These are phyloP conservation scores for Malassezia sympodialis DNA, from an alignment of 1,284 basidiomycete genomes.

Conservation along the genomic window DNA sequence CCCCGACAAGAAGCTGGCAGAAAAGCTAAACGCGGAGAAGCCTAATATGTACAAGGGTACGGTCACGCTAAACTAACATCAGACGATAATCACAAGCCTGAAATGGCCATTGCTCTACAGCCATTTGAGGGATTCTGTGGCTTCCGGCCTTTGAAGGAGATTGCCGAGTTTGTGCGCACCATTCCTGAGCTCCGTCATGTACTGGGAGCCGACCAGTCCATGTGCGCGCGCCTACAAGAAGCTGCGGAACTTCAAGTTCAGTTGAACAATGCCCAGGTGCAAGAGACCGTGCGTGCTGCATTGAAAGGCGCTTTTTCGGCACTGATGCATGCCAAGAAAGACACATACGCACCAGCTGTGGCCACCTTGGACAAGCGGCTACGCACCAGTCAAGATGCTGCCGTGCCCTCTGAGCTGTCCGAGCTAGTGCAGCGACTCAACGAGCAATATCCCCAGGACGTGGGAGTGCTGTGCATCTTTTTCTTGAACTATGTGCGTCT, in stretches of 20 bases:
- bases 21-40: constrained; percentile 62
- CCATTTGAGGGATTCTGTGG: constrained; percentile 84
- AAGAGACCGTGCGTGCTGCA: background rate
- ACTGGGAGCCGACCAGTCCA: constrained; percentile 13
- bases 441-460: constrained; percentile 76
- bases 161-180: constrained; percentile 59
- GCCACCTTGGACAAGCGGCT: constrained; percentile 14
- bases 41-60: constrained; percentile 82
- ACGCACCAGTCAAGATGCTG: background rate
- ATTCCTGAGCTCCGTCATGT: constrained; percentile 66
- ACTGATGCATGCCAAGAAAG: constrained; percentile 23
- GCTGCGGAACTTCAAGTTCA: background rate
- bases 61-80: constrained; percentile 21
- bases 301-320: constrained; percentile 27
- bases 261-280: background rate
- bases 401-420: constrained; percentile 15
- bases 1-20: constrained; percentile 80
- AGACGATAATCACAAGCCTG: constrained; percentile 93
- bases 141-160: constrained; percentile 67
- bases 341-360: constrained; percentile 14
- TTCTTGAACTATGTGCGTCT: constrained; percentile 77
- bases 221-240: constrained; percentile 1
- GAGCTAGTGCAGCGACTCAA: constrained; percentile 62
- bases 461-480: constrained; percentile 89
- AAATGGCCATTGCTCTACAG: constrained; percentile 92